Conservation (phyloP, 2,329 filamentous ascomycete species). For the Zymoseptoria ardabiliae region DNA sequence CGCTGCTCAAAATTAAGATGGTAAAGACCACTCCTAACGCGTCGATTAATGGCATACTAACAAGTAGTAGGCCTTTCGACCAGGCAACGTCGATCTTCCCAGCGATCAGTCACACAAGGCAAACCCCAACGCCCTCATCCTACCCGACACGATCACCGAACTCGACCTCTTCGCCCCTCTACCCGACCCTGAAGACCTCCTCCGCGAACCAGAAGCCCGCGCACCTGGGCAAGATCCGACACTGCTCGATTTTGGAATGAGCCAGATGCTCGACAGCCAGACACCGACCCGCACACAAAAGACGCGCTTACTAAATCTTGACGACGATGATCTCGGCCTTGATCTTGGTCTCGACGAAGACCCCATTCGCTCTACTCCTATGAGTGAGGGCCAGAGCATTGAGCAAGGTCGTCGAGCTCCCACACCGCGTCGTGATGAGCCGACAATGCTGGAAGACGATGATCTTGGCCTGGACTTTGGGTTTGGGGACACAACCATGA, state of each 20-base stretch:
- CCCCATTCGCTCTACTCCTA: constrained; percentile 30
- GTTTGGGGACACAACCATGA: constrained; percentile 29
- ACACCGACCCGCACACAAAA: constrained; percentile 23
- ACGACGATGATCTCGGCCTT: constrained; percentile 53
- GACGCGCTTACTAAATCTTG: constrained; percentile 37
- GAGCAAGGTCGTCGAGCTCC: constrained; percentile 88
- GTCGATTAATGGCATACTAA: neutral
- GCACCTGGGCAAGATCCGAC: constrained; percentile 36
- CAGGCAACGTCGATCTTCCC: constrained; percentile 94
- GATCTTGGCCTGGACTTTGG: constrained; percentile 45
- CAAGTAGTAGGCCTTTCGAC: constrained; percentile 70
- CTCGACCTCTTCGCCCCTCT: constrained; percentile 73
- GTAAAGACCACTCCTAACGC: constrained; percentile 44
- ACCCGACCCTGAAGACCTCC: constrained; percentile 76
- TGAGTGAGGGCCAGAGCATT: constrained; percentile 48
- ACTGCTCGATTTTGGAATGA: constrained; percentile 52
- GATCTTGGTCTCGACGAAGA: constrained; percentile 48
- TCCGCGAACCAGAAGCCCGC: constrained; percentile 36
- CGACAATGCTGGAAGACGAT: constrained; percentile 51
- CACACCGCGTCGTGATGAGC: constrained; percentile 48
- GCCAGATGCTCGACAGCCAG: constrained; percentile 59
- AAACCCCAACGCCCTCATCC: constrained; percentile 76
- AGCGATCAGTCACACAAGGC: constrained; percentile 66
- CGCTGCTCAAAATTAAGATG: constrained; percentile 97
- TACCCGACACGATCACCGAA: constrained; percentile 88